Conservation (phyloP, 2,329 filamentous ascomycete species). For the Lachnellula subtilissima region DNA sequence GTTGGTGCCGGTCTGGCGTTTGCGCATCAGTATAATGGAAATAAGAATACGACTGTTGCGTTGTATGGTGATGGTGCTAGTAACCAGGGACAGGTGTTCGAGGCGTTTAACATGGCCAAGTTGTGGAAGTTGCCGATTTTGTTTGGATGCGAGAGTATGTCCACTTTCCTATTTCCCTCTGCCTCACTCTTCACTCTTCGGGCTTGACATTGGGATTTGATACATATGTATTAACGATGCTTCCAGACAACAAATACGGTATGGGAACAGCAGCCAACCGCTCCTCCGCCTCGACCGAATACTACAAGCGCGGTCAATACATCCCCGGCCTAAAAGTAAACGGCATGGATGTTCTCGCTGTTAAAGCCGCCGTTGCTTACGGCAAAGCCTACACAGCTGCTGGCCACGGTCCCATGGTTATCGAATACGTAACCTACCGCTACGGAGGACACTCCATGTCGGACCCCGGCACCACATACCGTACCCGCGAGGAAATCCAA, state of each 20-base stretch:
- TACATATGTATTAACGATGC: not conserved
- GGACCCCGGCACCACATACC: conserved; percentile 98
- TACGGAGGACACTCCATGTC: conserved; percentile 99
- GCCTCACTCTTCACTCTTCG: not conserved
- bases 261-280: conserved; percentile 97
- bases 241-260: conserved; percentile 96
- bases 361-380: conserved; percentile 93
- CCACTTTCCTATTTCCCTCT: not conserved
- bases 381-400: conserved; percentile 79
- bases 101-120: conserved; percentile 99
- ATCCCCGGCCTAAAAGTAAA: conserved; percentile 99
- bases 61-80: conserved; percentile 97
- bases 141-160: conserved; percentile 96
- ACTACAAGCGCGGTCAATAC: conserved; percentile 99
- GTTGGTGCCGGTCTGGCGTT: conserved; percentile 96
- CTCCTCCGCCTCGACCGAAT: conserved; percentile 93
- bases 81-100: conserved; percentile 99
- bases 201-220: not conserved
- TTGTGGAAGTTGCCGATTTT: conserved; percentile 94
- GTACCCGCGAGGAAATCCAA: conserved; percentile 98
- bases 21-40: conserved; percentile 87
- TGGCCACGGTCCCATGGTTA: conserved; percentile 88
- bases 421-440: conserved; percentile 98
- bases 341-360: conserved; percentile 97
- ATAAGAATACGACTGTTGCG: conserved; percentile 80